Evolutionary conservation across 108 stramenopile species (phyloP).

Genomic region (Pseudonitzschia pungens): DNA sequence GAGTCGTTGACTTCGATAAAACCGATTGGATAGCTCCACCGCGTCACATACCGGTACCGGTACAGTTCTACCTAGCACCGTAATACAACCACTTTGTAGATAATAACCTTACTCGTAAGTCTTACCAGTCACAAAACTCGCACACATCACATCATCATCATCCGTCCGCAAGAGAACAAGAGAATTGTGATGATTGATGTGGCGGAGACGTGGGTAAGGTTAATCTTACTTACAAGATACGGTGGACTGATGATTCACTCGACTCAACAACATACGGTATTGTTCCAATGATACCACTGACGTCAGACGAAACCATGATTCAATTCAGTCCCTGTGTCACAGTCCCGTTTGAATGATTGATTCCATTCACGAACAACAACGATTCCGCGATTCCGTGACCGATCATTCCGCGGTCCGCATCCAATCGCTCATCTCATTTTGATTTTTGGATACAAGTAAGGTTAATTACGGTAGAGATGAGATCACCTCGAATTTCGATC

Average conservation of each 20-base stretch:
- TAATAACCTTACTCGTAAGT: too few species aligned
- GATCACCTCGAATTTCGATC: too few species aligned
- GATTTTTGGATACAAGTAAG: too few species aligned
- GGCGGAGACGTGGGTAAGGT: conserved; percentile 3
- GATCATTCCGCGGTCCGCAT: too few species aligned
- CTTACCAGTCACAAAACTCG: too few species aligned
- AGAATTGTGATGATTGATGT: conserved; percentile 2
- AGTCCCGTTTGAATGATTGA: background rate
- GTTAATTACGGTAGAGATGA: too few species aligned
- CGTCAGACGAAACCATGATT: background rate
- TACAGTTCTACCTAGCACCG: too few species aligned
- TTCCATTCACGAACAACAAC: background rate
- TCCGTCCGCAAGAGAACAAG: background rate
- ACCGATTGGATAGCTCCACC: background rate
- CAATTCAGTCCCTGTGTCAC: background rate
- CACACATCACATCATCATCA: background rate
- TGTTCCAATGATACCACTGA: background rate
- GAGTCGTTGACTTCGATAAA: background rate
- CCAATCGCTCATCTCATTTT: too few species aligned
- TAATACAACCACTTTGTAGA: too few species aligned
- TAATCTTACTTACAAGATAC: too few species aligned
- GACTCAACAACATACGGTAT: too few species aligned
- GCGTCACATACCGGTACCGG: background rate
- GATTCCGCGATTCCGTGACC: too few species aligned
- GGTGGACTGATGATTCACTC: background rate